Conservation (phyloP, 108 stramenopile genomes). For the Seminavis robusta region DNA sequence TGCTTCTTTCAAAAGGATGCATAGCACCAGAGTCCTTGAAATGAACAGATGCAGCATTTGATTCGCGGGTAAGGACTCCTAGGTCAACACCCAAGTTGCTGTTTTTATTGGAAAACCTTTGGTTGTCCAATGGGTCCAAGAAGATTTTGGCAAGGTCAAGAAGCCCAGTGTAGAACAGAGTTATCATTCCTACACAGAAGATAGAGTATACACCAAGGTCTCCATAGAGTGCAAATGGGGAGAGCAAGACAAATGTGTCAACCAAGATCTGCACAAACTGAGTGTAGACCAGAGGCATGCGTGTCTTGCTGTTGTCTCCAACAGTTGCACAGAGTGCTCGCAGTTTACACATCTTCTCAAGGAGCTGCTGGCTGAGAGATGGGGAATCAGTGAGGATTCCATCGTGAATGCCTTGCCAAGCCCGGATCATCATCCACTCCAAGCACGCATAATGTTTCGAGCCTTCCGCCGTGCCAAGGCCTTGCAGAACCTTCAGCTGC, state of each 20-base stretch:
- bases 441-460: conserved; percentile 10
- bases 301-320: too few species aligned
- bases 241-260: conserved; percentile 21
- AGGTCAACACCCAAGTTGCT: conserved; percentile 19
- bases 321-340: too few species aligned
- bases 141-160: conserved; percentile 33
- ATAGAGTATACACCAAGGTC: conserved; percentile 18
- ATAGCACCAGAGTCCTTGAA: conserved; percentile 29
- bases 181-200: not conserved
- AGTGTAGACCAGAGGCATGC: conserved; percentile 48
- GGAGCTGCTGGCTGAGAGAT: too few species aligned
- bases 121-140: conserved; percentile 37
- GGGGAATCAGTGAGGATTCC: conserved; percentile 23
- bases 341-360: too few species aligned
- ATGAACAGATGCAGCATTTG: conserved; percentile 20
- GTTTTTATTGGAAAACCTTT: conserved; percentile 15
- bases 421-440: conserved; percentile 24
- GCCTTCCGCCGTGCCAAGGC: not conserved
- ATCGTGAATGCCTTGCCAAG: conserved; percentile 19
- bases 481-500: conserved; percentile 9
- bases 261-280: conserved; percentile 61
- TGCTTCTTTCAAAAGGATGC: conserved; percentile 28
- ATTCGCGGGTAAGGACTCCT: conserved; percentile 31
- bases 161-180: conserved; percentile 24
- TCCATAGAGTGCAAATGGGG: conserved; percentile 26